Evolutionary conservation across 2,329 filamentous ascomycete species (phyloP).

Genomic region (Fusarium robinianum): DNA sequence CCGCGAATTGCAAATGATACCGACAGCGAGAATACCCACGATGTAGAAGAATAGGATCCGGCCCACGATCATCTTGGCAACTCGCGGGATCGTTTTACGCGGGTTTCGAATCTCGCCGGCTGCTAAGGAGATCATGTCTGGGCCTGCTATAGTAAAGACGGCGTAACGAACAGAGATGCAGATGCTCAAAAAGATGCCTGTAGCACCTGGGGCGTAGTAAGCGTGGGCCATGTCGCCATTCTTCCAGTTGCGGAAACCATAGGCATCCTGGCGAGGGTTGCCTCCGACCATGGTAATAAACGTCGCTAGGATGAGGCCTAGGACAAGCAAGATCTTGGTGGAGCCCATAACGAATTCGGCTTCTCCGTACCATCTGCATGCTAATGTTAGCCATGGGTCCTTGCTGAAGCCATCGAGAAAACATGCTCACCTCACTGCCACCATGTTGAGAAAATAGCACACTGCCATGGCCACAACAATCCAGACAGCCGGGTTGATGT

Average conservation of each 20-base stretch:
- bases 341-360: constrained; percentile 59
- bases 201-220: constrained; percentile 47
- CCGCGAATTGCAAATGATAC: constrained; percentile 56
- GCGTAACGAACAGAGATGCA: constrained; percentile 62
- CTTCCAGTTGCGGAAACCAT: constrained; percentile 61
- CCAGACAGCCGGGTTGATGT: constrained; percentile 50
- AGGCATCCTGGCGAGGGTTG: constrained; percentile 62
- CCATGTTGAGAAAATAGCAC: constrained; percentile 50
- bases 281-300: constrained; percentile 69
- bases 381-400: no score
- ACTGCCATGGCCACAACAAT: constrained; percentile 50
- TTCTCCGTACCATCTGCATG: constrained; percentile 41
- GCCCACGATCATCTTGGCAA: constrained; percentile 74
- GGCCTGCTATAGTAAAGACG: constrained; percentile 67
- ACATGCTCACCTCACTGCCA: constrained; percentile 42
- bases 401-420: no score
- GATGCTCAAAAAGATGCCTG: constrained; percentile 64
- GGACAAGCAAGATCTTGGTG: constrained; percentile 47
- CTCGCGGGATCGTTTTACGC: constrained; percentile 64
- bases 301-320: constrained; percentile 63
- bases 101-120: constrained; percentile 65
- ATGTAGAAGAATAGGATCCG: constrained; percentile 71
- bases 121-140: constrained; percentile 63
- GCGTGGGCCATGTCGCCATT: constrained; percentile 35
- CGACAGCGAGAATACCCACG: constrained; percentile 60